A percentile compares a stretch with the other conserved stretches of the same genome.
phyloP scores from a whole-genome alignment of 257 asterid genomes.

The Solanum sitiens region DNA sequence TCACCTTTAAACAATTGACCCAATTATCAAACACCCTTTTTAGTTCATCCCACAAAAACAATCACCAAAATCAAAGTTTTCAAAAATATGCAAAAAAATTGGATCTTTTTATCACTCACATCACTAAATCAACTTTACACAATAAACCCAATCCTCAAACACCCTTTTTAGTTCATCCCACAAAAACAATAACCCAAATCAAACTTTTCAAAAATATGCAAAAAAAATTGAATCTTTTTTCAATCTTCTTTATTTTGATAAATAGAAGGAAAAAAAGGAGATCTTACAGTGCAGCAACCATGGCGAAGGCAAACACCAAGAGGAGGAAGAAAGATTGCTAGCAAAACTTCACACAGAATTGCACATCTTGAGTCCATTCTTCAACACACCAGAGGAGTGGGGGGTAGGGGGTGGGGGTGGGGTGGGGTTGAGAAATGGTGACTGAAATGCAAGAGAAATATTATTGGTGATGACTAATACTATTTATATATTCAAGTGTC shows the following conservation, averaged over 20 bases:
- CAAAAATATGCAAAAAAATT: background rate
- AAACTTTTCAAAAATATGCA: background rate
- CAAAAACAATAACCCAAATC: background rate
- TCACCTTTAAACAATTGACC: background rate
- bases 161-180: background rate
- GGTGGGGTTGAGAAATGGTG: background rate
- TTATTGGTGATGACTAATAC: no score
- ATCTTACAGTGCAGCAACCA: constrained; percentile 76
- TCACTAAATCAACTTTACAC: background rate
- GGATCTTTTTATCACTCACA: background rate
- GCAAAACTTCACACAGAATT: constrained; percentile 26
- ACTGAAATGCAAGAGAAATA: background rate
- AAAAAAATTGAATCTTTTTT: background rate
- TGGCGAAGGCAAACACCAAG: constrained; percentile 77
- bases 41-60: background rate
- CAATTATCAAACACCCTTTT: background rate
- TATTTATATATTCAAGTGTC: no score
- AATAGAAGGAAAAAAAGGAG: background rate
- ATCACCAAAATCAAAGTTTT: background rate
- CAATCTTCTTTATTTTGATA: background rate
- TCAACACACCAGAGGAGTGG: background rate
- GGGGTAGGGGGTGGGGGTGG: accelerated
- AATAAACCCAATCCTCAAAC: background rate
- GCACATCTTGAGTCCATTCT: constrained; percentile 40
- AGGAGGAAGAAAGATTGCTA: constrained; percentile 71